phyloP scores from a whole-genome alignment of 2,329 filamentous ascomycete species.

The Chaetomium sp. region DNA sequence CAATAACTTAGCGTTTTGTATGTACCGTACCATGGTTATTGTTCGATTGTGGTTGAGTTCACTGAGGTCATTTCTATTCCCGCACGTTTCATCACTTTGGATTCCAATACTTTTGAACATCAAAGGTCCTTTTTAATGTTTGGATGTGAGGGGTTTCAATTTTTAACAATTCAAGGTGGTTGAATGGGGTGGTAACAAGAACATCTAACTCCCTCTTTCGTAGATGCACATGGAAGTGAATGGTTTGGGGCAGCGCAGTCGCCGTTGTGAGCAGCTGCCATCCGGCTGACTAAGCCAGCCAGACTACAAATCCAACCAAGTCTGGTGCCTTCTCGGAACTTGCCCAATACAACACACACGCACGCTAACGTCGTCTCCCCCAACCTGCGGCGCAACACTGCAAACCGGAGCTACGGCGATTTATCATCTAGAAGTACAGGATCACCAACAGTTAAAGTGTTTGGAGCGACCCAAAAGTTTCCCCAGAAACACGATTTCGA shows the following conservation, averaged over 20 bases:
- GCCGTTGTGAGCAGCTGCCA: not conserved
- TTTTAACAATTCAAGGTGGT: not conserved
- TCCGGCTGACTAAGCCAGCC: conserved; percentile 33
- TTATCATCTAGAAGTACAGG: conserved; percentile 33
- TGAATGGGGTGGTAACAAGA: not conserved
- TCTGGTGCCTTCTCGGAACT: conserved; percentile 30
- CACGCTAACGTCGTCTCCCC: conserved; percentile 30
- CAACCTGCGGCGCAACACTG: conserved; percentile 32
- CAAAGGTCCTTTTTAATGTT: not conserved
- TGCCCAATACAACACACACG: conserved; percentile 35
- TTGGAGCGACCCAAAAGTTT: conserved; percentile 20
- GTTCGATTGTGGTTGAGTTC: not conserved
- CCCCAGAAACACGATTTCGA: conserved; percentile 13
- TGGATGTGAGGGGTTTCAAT: not conserved
- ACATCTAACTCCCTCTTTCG: too few species aligned
- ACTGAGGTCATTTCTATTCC: too few species aligned
- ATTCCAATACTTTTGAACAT: not conserved
- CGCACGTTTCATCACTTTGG: not conserved
- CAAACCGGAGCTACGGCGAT: conserved; percentile 25
- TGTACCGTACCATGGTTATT: not conserved
- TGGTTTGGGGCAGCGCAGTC: not conserved
- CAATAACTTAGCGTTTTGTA: not conserved
- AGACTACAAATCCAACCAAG: conserved; percentile 27
- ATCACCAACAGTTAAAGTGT: conserved; percentile 24
- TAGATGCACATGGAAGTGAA: too few species aligned